Evolutionary conservation across 768 basidiomycete genomes (phyloP), one percentile per base, ranked within the genome.

Genomic region (Boletellus emodensis): DNA sequence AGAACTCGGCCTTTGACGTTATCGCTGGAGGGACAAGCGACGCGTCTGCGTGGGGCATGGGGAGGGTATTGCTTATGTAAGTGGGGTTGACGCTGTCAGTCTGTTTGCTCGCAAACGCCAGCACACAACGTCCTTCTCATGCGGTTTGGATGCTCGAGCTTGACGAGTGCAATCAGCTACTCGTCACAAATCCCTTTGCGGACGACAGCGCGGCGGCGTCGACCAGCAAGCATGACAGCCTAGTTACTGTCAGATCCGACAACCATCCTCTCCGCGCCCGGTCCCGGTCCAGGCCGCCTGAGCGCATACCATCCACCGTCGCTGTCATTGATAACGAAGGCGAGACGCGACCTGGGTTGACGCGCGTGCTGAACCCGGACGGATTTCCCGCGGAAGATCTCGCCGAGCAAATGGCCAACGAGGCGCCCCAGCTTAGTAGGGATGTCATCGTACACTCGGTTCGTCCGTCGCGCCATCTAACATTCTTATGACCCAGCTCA

Each of bases 31-130:
- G 90, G 6, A 94, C 75, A 14, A 83, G 67, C 1, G 86, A 83
- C 11, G 84, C 75, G 63, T 93, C 91, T 51, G 92, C 90, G 72
- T 94, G 91, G 17, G 84, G 85, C 90, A 92, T 92, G 18, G 5
- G 13, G 5, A n/a, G 51, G 34, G 52, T 42, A 22, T 20, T 15
- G 40, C 34, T 58, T 58, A 57, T 44, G 44, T 56, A 52, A 55
- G 48, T 8, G 24, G 11, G 26, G 49, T 3, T 46, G 30, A 6
- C 28, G 17, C 18, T 8, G 28, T 15, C 32, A 6, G 22, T 6
- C 9, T 14, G 14, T 40, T 40, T 4, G 15, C 8, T 20, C 1
- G n/a, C n/a, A 14, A 17, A 26, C 11, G 14, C 7, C 40, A 26
- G 11, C 15, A 26, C 26, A 28, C 8, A 41, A 22, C 13, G 36